These are phyloP conservation scores for Tuber brumale DNA, from an alignment of 495 filamentous ascomycete species.

Conservation along the genomic window DNA sequence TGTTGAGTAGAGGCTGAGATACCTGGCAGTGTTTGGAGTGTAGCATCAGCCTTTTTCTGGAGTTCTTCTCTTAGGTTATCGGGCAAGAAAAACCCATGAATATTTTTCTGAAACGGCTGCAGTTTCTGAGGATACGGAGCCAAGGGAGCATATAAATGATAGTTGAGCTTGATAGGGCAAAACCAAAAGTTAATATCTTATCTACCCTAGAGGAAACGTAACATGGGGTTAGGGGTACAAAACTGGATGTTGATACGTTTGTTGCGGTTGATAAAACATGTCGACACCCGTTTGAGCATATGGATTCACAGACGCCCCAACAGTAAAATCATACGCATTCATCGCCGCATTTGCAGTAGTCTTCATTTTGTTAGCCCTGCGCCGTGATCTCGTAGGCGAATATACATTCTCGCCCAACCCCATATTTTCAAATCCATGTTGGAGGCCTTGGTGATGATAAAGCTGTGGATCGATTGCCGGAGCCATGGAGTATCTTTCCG, in stretches of 20 bases:
- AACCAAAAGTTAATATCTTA: constrained; percentile 22
- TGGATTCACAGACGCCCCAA: constrained; percentile 51
- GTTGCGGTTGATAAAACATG: constrained; percentile 49
- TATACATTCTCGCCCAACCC: constrained; percentile 43
- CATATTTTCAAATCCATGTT: constrained; percentile 42
- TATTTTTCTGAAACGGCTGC: constrained; percentile 71
- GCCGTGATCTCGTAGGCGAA: constrained; percentile 41
- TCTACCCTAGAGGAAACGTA: not conserved
- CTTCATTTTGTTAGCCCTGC: constrained; percentile 42
- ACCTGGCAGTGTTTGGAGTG: constrained; percentile 78
- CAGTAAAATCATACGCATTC: constrained; percentile 36
- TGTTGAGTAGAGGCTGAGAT: constrained; percentile 40
- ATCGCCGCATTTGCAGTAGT: constrained; percentile 36
- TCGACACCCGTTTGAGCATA: constrained; percentile 48
- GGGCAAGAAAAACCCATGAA: constrained; percentile 84
- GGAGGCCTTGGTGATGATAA: constrained; percentile 33
- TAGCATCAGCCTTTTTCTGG: constrained; percentile 79
- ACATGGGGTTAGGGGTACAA: constrained; percentile 40
- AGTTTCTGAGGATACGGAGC: constrained; percentile 74
- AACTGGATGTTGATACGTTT: constrained; percentile 62
- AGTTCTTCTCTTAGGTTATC: constrained; percentile 78
- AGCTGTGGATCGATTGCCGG: constrained; percentile 36
- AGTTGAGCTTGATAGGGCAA: constrained; percentile 53
- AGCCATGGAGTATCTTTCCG: constrained; percentile 30
- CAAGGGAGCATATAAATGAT: constrained; percentile 85